Evolutionary conservation across 1,284 basidiomycete species (phyloP), one percentile per base, ranked within the genome.

Genomic region (Laetiporus sulphureus): DNA sequence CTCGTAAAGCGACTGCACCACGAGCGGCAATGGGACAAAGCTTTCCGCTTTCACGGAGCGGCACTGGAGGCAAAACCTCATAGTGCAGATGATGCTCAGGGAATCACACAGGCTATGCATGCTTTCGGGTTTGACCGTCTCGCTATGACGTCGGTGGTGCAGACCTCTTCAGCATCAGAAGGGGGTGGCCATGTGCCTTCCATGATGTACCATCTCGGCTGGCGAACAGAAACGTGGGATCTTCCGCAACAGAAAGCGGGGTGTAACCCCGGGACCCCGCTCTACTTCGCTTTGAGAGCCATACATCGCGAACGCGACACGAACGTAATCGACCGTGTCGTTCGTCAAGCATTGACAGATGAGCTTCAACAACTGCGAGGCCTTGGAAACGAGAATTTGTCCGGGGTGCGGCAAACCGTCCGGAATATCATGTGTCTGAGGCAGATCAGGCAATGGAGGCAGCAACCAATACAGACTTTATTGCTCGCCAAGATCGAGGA

Each of bases 221-320:
- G 93, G 93, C 74, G 91, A 29, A 91, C 91, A 1, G 83, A 86
- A 42, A 83, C 81, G 1, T 98, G 95, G 94, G 92, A 98, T 59
- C 67, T 96, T 10, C 91, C 94, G 0, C 75, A 89, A 38, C 65
- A 66, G 12, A 50, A 63, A 8, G 62, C 62, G 2, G 58, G 63
- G 35, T 62, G 67, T 11, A 67, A 69, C 19, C 61, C 76, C 5
- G 78, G 75, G n/a, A 68, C 74, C 12, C 66, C 81, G 1, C 64
- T 96, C 3, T 97, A 94, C 62, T 67, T 74, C 19, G 82, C 89
- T 10, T 69, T 99, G 19, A 78, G 85, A 22, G 79, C 88, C 0
- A 67, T 91, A 10, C 77, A 92, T 52, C 73, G 85, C 4, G 84
- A 88, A 54, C 73, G 85, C 16, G 77, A 87, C 51, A 52, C 64